Base-by-base conservation (phyloP, 1,284 basidiomycete species). In the Apiotrichum brassicae region DNA sequence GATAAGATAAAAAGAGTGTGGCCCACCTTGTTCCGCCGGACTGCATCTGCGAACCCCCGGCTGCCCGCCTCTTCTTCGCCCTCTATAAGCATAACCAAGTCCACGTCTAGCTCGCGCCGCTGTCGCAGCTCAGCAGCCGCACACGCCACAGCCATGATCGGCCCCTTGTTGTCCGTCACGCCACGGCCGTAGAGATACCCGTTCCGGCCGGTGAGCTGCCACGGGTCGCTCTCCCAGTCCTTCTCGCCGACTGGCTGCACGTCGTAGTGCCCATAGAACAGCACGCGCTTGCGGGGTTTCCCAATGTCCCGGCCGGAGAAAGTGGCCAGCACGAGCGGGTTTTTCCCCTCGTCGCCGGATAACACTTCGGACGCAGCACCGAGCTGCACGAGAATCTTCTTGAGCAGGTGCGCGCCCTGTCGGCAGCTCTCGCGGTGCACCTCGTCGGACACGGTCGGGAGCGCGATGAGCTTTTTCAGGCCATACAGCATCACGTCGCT, bases 61-160 rank as follows among this genome's bases (percentile, higher is more conserved):
- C 89, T 93, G 5, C 94, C 94, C 19, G 82, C 83, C 71, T 98
- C 95, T 67, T 97, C 95, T 68, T 97, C 93, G 0, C 94, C 94
- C 73, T 98, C 94, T 30, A 97, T 82, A 43, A 97, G 74, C 70
- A 97, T 84, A 3, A 97, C 84, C 1, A 98, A 70, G 63, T 98
- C 94, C 1, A 91, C 80, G 26, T 83, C 85, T 1, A 98, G 80
- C 24, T 83, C 79, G 1, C 89, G 78, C 13, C 78, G 76, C 34
- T 82, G 78, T 3, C 91, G 78, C 35, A 98, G 70, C 33, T 87
- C 82, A 0, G 88, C 85, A 1, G 85, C 90, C 0, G 94, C 94
- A 61, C 84, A 90, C 0, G 93, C 94, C 7, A 86, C 80, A 1
- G 93, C 92, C 51, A 97, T 79, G 40, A 95, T 86, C 0, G 95